Conservation (phyloP, 805 yeast genomes). For the Wickerhamiella sorbophila region DNA sequence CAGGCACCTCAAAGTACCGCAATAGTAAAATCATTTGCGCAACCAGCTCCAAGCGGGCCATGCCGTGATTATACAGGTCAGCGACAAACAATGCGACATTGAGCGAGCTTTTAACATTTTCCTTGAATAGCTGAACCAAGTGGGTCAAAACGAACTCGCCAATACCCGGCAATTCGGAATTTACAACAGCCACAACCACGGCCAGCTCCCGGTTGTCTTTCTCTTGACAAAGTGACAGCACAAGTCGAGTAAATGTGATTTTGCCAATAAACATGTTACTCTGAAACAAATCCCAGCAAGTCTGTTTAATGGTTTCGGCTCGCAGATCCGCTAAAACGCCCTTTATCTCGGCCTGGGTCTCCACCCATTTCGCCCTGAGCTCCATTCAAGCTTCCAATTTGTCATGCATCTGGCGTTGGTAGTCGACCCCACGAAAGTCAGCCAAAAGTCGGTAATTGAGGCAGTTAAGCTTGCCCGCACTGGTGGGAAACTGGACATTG, state of each 20-base stretch:
- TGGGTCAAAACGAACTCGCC: slow-evolving; percentile 28
- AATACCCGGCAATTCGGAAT: slow-evolving; percentile 52
- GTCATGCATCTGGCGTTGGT: slow-evolving; percentile 3
- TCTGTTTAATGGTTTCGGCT: slow-evolving; percentile 33
- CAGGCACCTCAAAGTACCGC: neutral
- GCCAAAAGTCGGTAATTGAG: neutral
- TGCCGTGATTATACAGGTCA: slow-evolving; percentile 48
- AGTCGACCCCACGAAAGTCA: slow-evolving; percentile 4
- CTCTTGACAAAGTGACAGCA: slow-evolving; percentile 44
- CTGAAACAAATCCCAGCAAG: slow-evolving; percentile 37
- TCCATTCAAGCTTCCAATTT: slow-evolving; percentile 26
- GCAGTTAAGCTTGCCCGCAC: slow-evolving; percentile 1
- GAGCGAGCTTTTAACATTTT: neutral
- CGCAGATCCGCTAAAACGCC: slow-evolving; percentile 35
- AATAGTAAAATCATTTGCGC: slow-evolving; percentile 31
- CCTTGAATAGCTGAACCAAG: neutral
- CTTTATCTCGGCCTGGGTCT: slow-evolving; percentile 34
- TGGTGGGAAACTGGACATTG: slow-evolving; percentile 12
- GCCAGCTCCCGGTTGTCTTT: slow-evolving; percentile 42
- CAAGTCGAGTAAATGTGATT: slow-evolving; percentile 29
- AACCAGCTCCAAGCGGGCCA: slow-evolving; percentile 39
- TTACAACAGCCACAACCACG: slow-evolving; percentile 42
- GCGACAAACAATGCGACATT: slow-evolving; percentile 32
- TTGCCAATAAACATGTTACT: slow-evolving; percentile 46
- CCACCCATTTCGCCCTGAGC: slow-evolving; percentile 46